Percentiles rank a stretch among this genome's conserved stretches.
Evolutionary conservation across 768 basidiomycete genomes (phyloP).

Genomic region (Collybia sordida): DNA sequence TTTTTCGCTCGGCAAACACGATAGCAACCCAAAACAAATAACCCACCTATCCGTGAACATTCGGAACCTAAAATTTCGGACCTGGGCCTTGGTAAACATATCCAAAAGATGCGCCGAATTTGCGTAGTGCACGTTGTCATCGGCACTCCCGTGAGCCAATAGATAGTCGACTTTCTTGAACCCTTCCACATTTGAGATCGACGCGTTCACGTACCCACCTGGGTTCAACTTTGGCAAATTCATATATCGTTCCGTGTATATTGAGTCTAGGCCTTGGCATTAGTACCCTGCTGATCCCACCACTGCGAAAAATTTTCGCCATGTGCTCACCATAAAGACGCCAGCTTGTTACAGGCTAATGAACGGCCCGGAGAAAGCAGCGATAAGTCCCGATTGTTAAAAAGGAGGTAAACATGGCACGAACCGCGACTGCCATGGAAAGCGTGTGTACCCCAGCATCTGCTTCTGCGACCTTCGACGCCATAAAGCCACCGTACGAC

Average conservation of each 20-base stretch:
- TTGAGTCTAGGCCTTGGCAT: constrained; percentile 58
- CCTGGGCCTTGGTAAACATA: constrained; percentile 79
- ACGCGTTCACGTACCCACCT: constrained; percentile 87
- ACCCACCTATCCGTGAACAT: constrained; percentile 95
- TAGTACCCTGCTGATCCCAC: background rate
- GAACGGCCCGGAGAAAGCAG: background rate
- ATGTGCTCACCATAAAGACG: constrained; percentile 62
- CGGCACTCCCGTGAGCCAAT: constrained; percentile 90
- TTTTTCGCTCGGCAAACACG: constrained; percentile 7
- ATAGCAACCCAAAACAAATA: constrained; percentile 12
- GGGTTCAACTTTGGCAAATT: constrained; percentile 75
- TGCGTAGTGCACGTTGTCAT: constrained; percentile 95
- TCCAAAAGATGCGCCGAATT: constrained; percentile 91
- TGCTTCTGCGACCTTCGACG: constrained; percentile 88
- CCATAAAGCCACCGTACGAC: constrained; percentile 98
- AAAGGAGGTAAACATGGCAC: constrained; percentile 24
- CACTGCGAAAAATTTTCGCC: background rate
- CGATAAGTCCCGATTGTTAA: constrained; percentile 3
- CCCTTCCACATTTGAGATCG: constrained; percentile 84
- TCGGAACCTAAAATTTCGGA: constrained; percentile 80
- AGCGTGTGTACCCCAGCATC: constrained; percentile 87
- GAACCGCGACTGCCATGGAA: constrained; percentile 87
- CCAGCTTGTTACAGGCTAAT: constrained; percentile 87
- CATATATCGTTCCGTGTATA: constrained; percentile 99
- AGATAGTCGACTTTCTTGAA: constrained; percentile 81